Conservation (phyloP, 1,284 basidiomycete genomes). For the Hypsizygus ulmarius region DNA sequence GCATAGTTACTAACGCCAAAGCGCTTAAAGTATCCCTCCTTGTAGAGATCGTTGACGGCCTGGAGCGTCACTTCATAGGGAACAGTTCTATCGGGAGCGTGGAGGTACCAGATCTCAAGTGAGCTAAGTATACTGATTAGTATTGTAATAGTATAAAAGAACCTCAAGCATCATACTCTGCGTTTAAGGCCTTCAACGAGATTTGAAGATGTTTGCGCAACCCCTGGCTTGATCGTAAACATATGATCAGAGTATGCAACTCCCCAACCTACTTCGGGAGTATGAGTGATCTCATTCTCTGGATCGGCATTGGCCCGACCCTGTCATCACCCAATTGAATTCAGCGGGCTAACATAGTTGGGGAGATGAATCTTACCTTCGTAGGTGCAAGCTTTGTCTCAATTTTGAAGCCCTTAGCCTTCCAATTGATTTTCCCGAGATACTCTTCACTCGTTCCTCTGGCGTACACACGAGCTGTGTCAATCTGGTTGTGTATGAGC, state of each 20-base stretch:
- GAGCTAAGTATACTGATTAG: conserved; percentile 15
- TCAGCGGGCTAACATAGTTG: neutral
- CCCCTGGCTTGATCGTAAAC: conserved; percentile 21
- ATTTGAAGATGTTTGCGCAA: conserved; percentile 43
- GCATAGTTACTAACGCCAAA: conserved; percentile 39
- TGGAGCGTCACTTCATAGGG: conserved; percentile 49
- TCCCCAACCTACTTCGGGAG: conserved; percentile 14
- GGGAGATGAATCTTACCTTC: conserved; percentile 9
- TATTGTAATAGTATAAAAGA: neutral
- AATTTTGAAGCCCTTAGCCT: conserved; percentile 36
- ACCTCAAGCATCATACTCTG: conserved; percentile 33
- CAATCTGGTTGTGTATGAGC: conserved; percentile 33
- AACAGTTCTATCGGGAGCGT: conserved; percentile 48
- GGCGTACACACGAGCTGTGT: conserved; percentile 52
- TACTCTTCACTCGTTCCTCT: conserved; percentile 49
- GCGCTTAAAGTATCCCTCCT: conserved; percentile 37
- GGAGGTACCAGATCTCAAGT: conserved; percentile 45
- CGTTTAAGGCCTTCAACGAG: conserved; percentile 45
- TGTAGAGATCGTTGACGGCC: conserved; percentile 46
- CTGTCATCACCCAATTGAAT: neutral
- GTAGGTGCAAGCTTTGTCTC: conserved; percentile 44
- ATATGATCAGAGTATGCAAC: conserved; percentile 9
- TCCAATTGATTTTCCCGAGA: conserved; percentile 39
- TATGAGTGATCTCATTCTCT: conserved; percentile 18
- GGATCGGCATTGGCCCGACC: neutral